A percentile compares a stretch with the other conserved stretches of the same genome.
Evolutionary conservation across 164 flowering plant species (phyloP).

Genomic region (Brasenia schreberi): DNA sequence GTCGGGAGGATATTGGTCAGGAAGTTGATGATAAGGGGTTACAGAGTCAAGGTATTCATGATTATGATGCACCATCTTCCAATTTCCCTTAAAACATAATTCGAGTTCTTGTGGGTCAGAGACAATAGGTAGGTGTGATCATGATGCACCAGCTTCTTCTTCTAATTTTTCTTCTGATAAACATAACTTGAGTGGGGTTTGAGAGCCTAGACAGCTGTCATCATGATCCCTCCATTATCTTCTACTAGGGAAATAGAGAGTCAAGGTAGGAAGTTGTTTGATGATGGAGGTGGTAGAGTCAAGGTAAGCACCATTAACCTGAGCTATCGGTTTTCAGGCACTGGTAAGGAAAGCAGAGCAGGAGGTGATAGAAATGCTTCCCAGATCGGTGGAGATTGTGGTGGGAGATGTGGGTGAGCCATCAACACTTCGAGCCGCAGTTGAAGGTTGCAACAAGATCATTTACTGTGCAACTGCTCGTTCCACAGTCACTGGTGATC

Average conservation of each 20-base stretch:
- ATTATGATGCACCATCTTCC: background rate
- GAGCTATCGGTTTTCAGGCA: conserved; percentile 31
- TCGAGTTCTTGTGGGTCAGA: no score
- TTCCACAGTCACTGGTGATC: conserved; percentile 84
- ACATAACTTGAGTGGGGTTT: no score
- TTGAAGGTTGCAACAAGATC: conserved; percentile 81
- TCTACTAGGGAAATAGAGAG: no score
- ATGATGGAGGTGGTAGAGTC: no score
- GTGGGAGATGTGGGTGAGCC: conserved; percentile 97
- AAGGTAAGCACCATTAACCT: no score
- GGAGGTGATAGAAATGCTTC: conserved; percentile 66
- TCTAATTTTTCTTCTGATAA: no score
- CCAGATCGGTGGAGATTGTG: conserved; percentile 79
- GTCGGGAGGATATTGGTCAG: conserved; percentile 80
- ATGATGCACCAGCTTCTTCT: no score
- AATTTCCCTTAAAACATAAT: no score
- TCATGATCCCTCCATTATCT: no score
- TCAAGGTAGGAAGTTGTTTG: no score
- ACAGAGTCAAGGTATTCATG: conserved; percentile 64
- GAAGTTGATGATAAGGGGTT: conserved; percentile 90
- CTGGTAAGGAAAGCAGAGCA: conserved; percentile 66
- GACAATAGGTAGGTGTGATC: no score
- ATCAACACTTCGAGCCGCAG: conserved; percentile 43
- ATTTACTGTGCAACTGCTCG: conserved; percentile 98
- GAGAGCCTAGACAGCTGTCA: no score